Percentiles rank a stretch among this genome's conserved stretches.
These are phyloP conservation scores for Forsythia suspensa DNA, from an alignment of 257 asterid species.

Conservation along the genomic window DNA sequence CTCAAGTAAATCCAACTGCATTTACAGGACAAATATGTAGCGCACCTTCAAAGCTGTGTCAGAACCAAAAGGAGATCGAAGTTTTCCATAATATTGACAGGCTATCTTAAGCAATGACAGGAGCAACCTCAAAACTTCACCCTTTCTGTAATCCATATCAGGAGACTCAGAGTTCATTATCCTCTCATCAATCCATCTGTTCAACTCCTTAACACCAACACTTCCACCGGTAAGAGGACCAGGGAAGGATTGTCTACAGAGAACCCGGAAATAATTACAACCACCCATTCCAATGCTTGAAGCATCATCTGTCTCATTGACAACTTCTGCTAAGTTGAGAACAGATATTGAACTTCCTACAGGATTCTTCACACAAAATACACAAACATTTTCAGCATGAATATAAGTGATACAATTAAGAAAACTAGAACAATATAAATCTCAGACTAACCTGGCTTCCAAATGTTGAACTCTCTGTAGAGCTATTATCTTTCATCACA, in stretches of 20 bases:
- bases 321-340: constrained; percentile 74
- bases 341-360: constrained; percentile 66
- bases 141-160: constrained; percentile 52
- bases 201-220: constrained; percentile 71
- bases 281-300: constrained; percentile 44
- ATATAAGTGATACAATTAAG: constrained; percentile 16
- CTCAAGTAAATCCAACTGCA: neutral
- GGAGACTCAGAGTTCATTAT: constrained; percentile 46
- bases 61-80: constrained; percentile 86
- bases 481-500: constrained; percentile 58
- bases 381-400: constrained; percentile 25
- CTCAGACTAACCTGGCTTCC: constrained; percentile 72
- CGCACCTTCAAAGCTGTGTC: constrained; percentile 67
- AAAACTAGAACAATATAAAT: constrained; percentile 19
- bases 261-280: constrained; percentile 60
- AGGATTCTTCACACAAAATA: constrained; percentile 54
- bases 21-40: neutral
- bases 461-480: constrained; percentile 45
- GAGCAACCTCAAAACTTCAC: constrained; percentile 71
- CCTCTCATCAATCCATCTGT: constrained; percentile 93
- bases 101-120: constrained; percentile 79
- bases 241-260: constrained; percentile 67
- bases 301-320: constrained; percentile 27
- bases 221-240: constrained; percentile 94
- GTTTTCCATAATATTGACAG: constrained; percentile 84